Evolutionary conservation across 208 protist species (phyloP), one percentile per base, ranked within the genome.

Genomic region (Leishmania gerbilli): DNA sequence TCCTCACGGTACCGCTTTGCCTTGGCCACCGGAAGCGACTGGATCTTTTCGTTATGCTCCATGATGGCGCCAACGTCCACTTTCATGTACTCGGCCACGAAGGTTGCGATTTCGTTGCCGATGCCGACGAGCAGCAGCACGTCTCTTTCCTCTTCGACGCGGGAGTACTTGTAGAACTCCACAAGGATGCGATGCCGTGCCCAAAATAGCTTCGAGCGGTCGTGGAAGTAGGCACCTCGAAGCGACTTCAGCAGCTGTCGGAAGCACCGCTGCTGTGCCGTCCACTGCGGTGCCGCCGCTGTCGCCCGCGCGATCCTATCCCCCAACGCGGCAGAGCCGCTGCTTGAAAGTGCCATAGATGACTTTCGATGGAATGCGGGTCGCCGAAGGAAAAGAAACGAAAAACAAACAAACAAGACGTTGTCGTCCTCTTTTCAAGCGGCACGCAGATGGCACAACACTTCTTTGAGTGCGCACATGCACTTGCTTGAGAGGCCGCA

Each of bases 161-260:
- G 71, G 0, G 93, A 84, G 80, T 96, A 98, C 86, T 98, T 98
- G 89, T 98, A 95, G 65, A 97, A 95, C 79, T 98, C 93, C 9
- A 98, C 91, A 27, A 95, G 86, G 13, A 94, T 92, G 58, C 93
- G 93, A 77, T 98, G 95, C 1, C 95, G 89, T 21, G 95, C 84
- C 93, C 95, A 98, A 76, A 98, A 98, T 2, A 98, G 90, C 80
- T 95, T 94, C 11, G 95, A 82, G 11, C 93, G 92, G 84, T 98
- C 95, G 82, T 96, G 88, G 79, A 94, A 96, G 82, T 95, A 95
- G 17, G 95, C 93, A 0, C 79, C 79, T 5, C 94, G 94, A 56
- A 97, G 86, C 13, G 90, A 85, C 58, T 87, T 88, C 90, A 97
- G 89, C 24, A 97, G 83, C 8, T 88, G 60, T 42, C 94, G 85